Conservation (phyloP, 1,139 yeast genomes). For the Blastobotrys apis region DNA sequence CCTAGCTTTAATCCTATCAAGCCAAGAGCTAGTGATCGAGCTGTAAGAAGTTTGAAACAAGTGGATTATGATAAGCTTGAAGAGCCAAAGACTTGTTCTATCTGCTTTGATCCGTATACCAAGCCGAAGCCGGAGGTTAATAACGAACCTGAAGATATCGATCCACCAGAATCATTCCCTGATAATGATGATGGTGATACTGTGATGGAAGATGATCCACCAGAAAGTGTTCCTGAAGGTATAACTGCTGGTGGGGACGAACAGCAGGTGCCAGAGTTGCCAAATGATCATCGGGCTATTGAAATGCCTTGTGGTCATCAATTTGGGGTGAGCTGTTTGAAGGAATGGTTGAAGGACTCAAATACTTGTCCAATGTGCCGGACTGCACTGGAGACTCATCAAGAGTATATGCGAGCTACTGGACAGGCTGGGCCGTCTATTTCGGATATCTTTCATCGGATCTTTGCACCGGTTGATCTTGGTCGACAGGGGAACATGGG, state of each 20-base stretch:
- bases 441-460: background rate
- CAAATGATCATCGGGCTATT: conserved; percentile 52
- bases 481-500: too few relatives aligned
- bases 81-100: conserved; percentile 33
- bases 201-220: conserved; percentile 7
- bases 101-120: conserved; percentile 34
- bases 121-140: conserved; percentile 5
- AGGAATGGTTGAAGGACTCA: conserved; percentile 67
- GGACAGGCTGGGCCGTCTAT: conserved; percentile 18
- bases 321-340: conserved; percentile 70
- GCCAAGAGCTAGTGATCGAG: conserved; percentile 32
- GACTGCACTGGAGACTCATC: conserved; percentile 43
- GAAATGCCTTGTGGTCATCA: conserved; percentile 76
- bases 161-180: conserved; percentile 18
- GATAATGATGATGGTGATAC: background rate
- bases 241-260: background rate
- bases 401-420: conserved; percentile 23
- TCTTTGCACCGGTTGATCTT: background rate
- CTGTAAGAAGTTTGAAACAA: conserved; percentile 27
- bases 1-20: too few relatives aligned
- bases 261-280: conserved; percentile 10
- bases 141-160: conserved; percentile 8
- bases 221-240: conserved; percentile 10
- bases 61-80: conserved; percentile 27
- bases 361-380: conserved; percentile 82